A percentile compares a stretch with the other conserved stretches of the same genome.
Evolutionary conservation across 75 land plant genomes (phyloP).

Genomic region (Adiantum capillusveneris): DNA sequence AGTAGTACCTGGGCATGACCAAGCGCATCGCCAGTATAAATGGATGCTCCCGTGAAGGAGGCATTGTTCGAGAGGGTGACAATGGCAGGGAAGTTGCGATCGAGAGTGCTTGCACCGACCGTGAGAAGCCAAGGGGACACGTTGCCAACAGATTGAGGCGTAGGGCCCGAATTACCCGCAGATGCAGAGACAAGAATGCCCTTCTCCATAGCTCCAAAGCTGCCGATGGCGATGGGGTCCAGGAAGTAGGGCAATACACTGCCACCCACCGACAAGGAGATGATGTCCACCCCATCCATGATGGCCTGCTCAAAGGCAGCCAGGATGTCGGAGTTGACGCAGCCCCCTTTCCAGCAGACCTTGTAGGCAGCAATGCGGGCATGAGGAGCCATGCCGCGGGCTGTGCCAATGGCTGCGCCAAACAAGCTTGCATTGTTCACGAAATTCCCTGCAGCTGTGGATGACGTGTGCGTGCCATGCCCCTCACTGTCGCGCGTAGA

Average conservation of each 20-base stretch:
- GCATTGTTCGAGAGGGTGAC: conserved; percentile 44
- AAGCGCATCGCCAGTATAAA: conserved; percentile 23
- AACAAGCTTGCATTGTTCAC: conserved; percentile 49
- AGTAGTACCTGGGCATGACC: conserved; percentile 6
- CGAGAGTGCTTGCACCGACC: conserved; percentile 39
- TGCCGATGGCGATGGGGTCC: conserved; percentile 38
- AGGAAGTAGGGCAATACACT: conserved; percentile 22
- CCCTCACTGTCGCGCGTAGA: conserved; percentile 58
- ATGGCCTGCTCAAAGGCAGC: conserved; percentile 53
- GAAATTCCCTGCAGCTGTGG: conserved; percentile 59
- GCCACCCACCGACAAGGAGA: conserved; percentile 37
- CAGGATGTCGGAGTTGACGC: conserved; percentile 39
- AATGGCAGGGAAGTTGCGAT: conserved; percentile 62
- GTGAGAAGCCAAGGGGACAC: conserved; percentile 44
- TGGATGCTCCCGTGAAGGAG: conserved; percentile 27
- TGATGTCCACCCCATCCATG: conserved; percentile 50
- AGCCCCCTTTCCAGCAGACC: conserved; percentile 29
- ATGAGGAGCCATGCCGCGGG: conserved; percentile 63
- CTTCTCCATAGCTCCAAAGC: conserved; percentile 33
- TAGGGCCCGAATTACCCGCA: conserved; percentile 36
- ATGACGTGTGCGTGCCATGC: conserved; percentile 79
- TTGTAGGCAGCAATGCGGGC: conserved; percentile 77
- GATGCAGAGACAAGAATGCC: conserved; percentile 37
- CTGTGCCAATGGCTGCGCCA: conserved; percentile 64
- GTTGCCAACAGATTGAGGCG: conserved; percentile 18